Percentiles rank a stretch among this genome's conserved stretches.
phyloP scores from a whole-genome alignment of 768 basidiomycete species.

The Rhizopogon vesiculosus region DNA sequence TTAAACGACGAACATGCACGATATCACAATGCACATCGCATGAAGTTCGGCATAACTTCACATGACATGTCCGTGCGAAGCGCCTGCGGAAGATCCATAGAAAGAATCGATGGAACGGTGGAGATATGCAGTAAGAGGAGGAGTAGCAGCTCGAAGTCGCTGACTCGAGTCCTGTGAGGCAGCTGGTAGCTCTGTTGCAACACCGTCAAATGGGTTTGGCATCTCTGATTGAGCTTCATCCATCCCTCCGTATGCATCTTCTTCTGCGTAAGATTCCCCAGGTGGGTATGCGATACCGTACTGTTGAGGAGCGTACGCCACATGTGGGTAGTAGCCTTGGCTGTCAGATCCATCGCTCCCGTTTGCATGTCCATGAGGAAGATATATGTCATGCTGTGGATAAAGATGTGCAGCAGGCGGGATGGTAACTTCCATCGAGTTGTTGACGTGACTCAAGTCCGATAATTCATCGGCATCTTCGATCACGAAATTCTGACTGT shows the following conservation, averaged over 20 bases:
- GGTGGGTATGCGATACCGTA: slow-evolving; percentile 25
- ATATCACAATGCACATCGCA: background rate
- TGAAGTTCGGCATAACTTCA: background rate
- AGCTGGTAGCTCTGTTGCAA: slow-evolving; percentile 7
- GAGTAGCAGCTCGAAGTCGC: background rate
- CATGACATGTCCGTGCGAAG: background rate
- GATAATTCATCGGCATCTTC: slow-evolving; percentile 13
- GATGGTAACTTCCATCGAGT: slow-evolving; percentile 12
- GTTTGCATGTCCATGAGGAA: background rate
- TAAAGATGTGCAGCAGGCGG: slow-evolving; percentile 18
- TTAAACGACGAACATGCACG: background rate
- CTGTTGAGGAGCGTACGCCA: slow-evolving; percentile 17
- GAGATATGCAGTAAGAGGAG: slow-evolving; percentile 3
- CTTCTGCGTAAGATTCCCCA: slow-evolving; percentile 17
- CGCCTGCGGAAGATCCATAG: slow-evolving; percentile 6
- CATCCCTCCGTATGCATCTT: slow-evolving; percentile 12
- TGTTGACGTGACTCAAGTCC: slow-evolving; percentile 19
- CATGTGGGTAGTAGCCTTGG: slow-evolving; percentile 16
- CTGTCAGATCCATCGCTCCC: slow-evolving; percentile 1
- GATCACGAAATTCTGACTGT: slow-evolving; percentile 3
- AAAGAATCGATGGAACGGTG: slow-evolving; percentile 27
- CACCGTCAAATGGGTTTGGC: slow-evolving; percentile 11
- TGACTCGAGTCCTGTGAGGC: slow-evolving; percentile 13
- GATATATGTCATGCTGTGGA: slow-evolving; percentile 10
- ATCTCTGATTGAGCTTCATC: slow-evolving; percentile 2